These are phyloP conservation scores for Niebla homalea DNA, from an alignment of 495 filamentous ascomycete genomes.

Conservation along the genomic window DNA sequence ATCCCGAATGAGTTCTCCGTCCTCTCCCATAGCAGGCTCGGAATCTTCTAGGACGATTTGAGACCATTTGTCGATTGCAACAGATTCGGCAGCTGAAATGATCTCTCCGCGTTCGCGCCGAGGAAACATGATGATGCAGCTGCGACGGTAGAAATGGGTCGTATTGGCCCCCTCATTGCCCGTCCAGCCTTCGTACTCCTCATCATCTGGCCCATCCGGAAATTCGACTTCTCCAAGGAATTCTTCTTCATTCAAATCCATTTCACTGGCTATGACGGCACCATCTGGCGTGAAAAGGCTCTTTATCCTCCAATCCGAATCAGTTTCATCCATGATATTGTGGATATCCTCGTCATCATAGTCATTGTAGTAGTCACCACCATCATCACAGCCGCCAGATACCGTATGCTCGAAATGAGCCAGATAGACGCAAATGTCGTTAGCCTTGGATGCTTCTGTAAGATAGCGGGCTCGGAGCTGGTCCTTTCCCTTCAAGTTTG, in stretches of 20 bases:
- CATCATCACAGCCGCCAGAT: neutral
- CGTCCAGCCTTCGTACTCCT: slow-evolving; percentile 26
- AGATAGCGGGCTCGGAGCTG: slow-evolving; percentile 17
- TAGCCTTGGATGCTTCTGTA: slow-evolving; percentile 16
- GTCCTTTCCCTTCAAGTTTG: slow-evolving; percentile 30
- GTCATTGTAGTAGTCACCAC: neutral
- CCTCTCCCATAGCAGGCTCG: neutral
- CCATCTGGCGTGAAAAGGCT: slow-evolving; percentile 3
- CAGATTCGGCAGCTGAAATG: neutral
- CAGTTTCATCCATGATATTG: neutral
- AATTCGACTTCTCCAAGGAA: slow-evolving; percentile 9
- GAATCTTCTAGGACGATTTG: neutral
- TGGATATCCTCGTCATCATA: neutral
- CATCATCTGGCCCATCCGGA: slow-evolving; percentile 21
- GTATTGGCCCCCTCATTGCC: slow-evolving; percentile 23
- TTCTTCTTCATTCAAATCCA: neutral
- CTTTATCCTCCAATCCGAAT: neutral
- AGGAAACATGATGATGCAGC: slow-evolving; percentile 5
- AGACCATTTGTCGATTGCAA: neutral
- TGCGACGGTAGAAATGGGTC: slow-evolving; percentile 24
- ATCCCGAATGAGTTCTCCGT: neutral
- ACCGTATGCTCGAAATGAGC: slow-evolving; percentile 5
- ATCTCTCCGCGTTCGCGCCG: neutral
- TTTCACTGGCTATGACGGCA: neutral
- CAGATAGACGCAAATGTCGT: slow-evolving; percentile 5